phyloP scores from a whole-genome alignment of 1,139 yeast genomes.

The Yamadazyma jaroonii region DNA sequence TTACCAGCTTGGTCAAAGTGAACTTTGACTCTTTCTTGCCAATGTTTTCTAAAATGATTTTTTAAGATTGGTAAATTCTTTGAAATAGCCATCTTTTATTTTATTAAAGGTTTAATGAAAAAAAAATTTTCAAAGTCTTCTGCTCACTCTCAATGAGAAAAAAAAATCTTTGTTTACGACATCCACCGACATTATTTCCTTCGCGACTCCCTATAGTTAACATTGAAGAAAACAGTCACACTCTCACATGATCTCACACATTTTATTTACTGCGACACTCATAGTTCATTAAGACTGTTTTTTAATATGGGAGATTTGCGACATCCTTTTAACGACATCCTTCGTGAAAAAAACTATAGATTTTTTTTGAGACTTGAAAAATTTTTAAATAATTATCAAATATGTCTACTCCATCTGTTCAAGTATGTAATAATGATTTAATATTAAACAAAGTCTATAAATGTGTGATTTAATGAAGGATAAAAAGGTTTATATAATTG shows the following conservation, averaged over 20 bases:
- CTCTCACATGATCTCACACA: not conserved
- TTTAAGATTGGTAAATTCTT: constrained; percentile 97
- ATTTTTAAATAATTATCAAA: constrained; percentile 14
- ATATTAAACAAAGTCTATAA: not conserved
- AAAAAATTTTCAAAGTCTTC: constrained; percentile 5
- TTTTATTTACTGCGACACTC: not conserved
- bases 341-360: not conserved
- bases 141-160: constrained; percentile 2
- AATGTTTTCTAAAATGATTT: constrained; percentile 98
- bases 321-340: not conserved
- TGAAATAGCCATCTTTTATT: constrained; percentile 72
- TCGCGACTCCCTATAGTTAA: not conserved
- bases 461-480: too few species aligned
- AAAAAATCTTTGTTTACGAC: not conserved
- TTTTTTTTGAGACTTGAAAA: constrained; percentile 5
- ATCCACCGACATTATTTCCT: constrained; percentile 3
- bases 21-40: constrained; percentile 99
- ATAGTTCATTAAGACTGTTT: too few species aligned
- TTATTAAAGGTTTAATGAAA: constrained; percentile 9
- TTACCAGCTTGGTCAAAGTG: constrained; percentile 99
- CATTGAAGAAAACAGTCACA: not conserved
- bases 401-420: constrained; percentile 69
- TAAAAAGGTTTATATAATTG: too few species aligned
- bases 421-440: constrained; percentile 45
- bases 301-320: not conserved